Evolutionary conservation across 2,329 filamentous ascomycete species (phyloP), one percentile per base, ranked within the genome.

Genomic region (Talaromyces pinophilus): DNA sequence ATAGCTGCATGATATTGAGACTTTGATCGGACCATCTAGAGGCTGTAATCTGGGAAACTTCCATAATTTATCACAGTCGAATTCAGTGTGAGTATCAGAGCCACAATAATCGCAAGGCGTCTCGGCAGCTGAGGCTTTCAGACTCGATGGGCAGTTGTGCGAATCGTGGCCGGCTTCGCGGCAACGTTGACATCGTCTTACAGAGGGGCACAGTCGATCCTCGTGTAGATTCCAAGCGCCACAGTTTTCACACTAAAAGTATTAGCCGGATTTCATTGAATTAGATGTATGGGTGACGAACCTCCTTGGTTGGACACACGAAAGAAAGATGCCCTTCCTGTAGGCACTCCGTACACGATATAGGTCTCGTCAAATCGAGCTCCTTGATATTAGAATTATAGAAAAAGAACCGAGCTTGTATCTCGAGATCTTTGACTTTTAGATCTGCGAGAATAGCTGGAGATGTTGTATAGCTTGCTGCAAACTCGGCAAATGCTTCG

Each of bases 91-190:
- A 8, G 83, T 80, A 2, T 72, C 69, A 6, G 82, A 82, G 46
- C 79, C 79, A 75, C 90, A 92, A 40, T 87, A 79, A 11, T 86
- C 85, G 73, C 90, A 92, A 2, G 83, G 82, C 57, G 84, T 78
- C 25, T 81, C 78, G n/a, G 69, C 65, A 30, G 82, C 82, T 64
- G 88, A 86, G 17, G 82, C 82, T 68, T 83, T 83, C 17, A 90
- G 80, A 67, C 87, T 86, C 68, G 89, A 86, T 1, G 76, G 71
- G 72, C 90, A 92, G 7, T 77, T 70, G 0, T 75, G 70, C 19
- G 78, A 76, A 61, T 72, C 70, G 71, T 92, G 90, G 10, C 89
- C 90, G 52, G 85, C 79, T 74, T 89, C 85, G 59, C 82, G 83
- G 75, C 90, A 92, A 72, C 86, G 87, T 59, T 77, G 72, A 70